Evolutionary conservation across 768 basidiomycete species (phyloP), one percentile per base, ranked within the genome.

Genomic region (Pleurotus ostreatus): DNA sequence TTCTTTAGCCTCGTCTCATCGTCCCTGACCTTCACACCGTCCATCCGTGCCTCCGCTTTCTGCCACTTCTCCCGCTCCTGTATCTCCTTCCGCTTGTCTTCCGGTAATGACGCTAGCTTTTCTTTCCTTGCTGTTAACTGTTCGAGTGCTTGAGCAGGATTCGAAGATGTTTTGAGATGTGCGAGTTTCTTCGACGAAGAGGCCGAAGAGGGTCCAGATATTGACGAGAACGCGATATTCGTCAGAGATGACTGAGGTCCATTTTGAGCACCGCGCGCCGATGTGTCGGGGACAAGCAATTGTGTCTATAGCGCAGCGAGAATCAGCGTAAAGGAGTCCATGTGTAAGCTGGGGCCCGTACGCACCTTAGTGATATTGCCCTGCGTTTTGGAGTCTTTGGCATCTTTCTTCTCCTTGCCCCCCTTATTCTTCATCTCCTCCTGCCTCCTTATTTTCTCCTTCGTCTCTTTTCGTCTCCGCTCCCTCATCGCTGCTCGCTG

Each of bases 11-110:
- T 75, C 1, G 62, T 67, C 66, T 93, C 92, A 62, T 95, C 91
- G 63, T 98, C 97, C 48, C 82, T 82, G 26, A 99, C 86, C 71
- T 98, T 99, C 47, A 87, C 86, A 2, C 97, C 97, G 55, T 91
- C 92, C 57, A 97, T 75, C 48, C 92, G 79, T 26, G 92, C 85
- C 65, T 87, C 84, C 0, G 95, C 94, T 72, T 95, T 96, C 48
- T 84, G 83, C 92, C 94, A 98, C 65, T 87, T 84, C 57, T 94
- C 89, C 55, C 81, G 80, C 65, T 94, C 94, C 67, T 91, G 85
- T 11, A 86, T 80, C 45, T 78, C 78, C 62, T 89, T 88, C 25
- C 92, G 83, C 66, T 92, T 92, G 55, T 94, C 94, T 46, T 89
- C 92, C 0, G 92, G 85, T 59, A 98, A 63, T 0, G 79, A 67